Percentiles rank a stretch among this genome's conserved stretches.
Evolutionary conservation across 2,329 filamentous ascomycete genomes (phyloP).

Genomic region (Fusarium staphyleae): DNA sequence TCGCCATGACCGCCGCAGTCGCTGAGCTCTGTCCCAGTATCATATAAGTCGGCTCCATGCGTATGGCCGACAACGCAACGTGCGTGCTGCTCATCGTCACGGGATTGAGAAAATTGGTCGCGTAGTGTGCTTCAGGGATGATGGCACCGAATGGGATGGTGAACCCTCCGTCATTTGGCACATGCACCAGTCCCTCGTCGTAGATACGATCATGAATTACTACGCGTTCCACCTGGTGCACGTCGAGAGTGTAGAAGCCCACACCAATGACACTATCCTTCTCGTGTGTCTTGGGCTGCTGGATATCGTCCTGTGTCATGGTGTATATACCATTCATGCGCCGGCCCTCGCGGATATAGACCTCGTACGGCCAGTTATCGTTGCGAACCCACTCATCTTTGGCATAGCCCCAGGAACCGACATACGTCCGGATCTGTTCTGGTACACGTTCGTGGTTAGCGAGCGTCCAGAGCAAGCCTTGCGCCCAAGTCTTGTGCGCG

Average conservation of each 20-base stretch:
- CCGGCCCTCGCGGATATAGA: slow-evolving; percentile 29
- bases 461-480: slow-evolving; percentile 29
- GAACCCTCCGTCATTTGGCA: slow-evolving; percentile 18
- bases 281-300: slow-evolving; percentile 6
- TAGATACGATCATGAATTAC: slow-evolving; percentile 14
- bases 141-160: slow-evolving; percentile 22
- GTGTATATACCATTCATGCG: slow-evolving; percentile 27
- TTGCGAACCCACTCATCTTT: slow-evolving; percentile 27
- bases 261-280: slow-evolving; percentile 16
- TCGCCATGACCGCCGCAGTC: slow-evolving; percentile 26
- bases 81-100: slow-evolving; percentile 28
- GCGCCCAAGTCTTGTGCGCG: slow-evolving; percentile 22
- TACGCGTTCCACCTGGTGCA: slow-evolving; percentile 28
- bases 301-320: slow-evolving; percentile 27
- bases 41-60: slow-evolving; percentile 33
- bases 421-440: not conserved
- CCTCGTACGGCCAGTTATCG: slow-evolving; percentile 29
- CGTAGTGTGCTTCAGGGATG: slow-evolving; percentile 13
- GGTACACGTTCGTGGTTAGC: slow-evolving; percentile 26
- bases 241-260: slow-evolving; percentile 19
- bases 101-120: slow-evolving; percentile 28
- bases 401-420: slow-evolving; percentile 23
- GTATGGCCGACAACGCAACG: slow-evolving; percentile 25
- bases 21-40: slow-evolving; percentile 29
- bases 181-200: slow-evolving; percentile 28